phyloP scores from a whole-genome alignment of 352 stramenopile species.

The Phytophthora sojae region DNA sequence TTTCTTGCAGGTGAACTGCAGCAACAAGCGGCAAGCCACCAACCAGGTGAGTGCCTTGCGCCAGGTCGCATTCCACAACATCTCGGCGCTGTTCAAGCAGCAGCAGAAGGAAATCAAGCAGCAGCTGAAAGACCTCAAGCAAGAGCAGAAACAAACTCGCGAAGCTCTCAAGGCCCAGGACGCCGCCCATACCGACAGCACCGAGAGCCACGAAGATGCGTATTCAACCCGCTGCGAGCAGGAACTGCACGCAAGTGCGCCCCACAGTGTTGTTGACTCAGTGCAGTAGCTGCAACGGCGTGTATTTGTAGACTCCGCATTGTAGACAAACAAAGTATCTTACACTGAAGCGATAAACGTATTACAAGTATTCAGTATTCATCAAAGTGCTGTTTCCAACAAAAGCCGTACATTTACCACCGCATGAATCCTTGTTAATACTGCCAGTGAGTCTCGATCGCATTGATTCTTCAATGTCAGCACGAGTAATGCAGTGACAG shows the following conservation, averaged over 20 bases:
- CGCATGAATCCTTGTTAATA: not conserved
- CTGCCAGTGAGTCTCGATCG: too few relatives aligned
- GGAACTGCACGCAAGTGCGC: not conserved
- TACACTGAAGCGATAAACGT: not conserved
- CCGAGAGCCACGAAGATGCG: not conserved
- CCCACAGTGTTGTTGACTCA: slow-evolving; percentile 7
- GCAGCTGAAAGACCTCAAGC: slow-evolving; percentile 26
- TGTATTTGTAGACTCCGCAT: not conserved
- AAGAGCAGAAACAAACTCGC: slow-evolving; percentile 22
- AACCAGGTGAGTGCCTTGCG: slow-evolving; percentile 76
- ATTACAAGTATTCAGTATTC: not conserved
- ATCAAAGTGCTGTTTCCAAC: not conserved
- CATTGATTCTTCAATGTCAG: too few relatives aligned
- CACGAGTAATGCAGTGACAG: too few relatives aligned
- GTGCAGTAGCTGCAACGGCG: slow-evolving; percentile 5
- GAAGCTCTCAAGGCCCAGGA: slow-evolving; percentile 1
- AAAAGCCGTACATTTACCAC: not conserved
- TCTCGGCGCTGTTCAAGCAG: slow-evolving; percentile 60
- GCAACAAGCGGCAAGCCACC: slow-evolving; percentile 61
- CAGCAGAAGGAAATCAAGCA: slow-evolving; percentile 41
- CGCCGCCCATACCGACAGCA: slow-evolving; percentile 5
- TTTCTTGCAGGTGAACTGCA: slow-evolving; percentile 73
- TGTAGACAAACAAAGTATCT: not conserved
- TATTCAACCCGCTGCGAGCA: not conserved
- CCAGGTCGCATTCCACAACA: slow-evolving; percentile 72